Evolutionary conservation across 805 yeast species (phyloP).

Genomic region (Saturnispora halmiae): DNA sequence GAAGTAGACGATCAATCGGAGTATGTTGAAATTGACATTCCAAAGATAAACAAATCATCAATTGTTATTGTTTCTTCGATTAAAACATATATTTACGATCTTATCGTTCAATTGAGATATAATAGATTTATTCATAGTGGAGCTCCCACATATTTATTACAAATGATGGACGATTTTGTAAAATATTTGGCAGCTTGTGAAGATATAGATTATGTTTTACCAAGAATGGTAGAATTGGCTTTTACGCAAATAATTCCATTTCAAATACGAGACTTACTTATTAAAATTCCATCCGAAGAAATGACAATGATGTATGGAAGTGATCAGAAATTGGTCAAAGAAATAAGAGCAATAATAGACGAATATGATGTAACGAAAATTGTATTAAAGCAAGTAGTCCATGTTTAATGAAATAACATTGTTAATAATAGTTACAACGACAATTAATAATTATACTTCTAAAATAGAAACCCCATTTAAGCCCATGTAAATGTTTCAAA

Average conservation of each 20-base stretch:
- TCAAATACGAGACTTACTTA: conserved; percentile 27
- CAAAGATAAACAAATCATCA: neutral
- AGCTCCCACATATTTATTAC: conserved; percentile 37
- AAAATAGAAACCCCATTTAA: too few species aligned
- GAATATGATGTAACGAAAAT: conserved; percentile 43
- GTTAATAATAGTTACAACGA: too few species aligned
- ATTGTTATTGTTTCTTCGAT: conserved; percentile 17
- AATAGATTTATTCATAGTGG: conserved; percentile 50
- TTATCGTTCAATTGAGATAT: conserved; percentile 41
- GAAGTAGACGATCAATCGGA: neutral
- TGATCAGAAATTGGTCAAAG: conserved; percentile 34
- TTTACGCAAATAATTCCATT: conserved; percentile 42
- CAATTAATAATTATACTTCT: too few species aligned
- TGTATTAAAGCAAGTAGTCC: conserved; percentile 40
- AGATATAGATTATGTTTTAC: conserved; percentile 38
- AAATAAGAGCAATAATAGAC: conserved; percentile 37
- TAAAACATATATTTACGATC: conserved; percentile 46
- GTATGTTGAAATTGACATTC: neutral
- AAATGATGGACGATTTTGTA: conserved; percentile 34
- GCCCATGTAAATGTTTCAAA: too few species aligned
- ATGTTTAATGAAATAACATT: conserved; percentile 21
- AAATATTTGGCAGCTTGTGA: conserved; percentile 36
- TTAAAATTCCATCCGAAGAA: conserved; percentile 34
- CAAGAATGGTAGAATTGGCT: conserved; percentile 43
- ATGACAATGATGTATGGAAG: conserved; percentile 50